Evolutionary conservation across 495 filamentous ascomycete genomes (phyloP).

Genomic region (Parathielavia appendiculata): DNA sequence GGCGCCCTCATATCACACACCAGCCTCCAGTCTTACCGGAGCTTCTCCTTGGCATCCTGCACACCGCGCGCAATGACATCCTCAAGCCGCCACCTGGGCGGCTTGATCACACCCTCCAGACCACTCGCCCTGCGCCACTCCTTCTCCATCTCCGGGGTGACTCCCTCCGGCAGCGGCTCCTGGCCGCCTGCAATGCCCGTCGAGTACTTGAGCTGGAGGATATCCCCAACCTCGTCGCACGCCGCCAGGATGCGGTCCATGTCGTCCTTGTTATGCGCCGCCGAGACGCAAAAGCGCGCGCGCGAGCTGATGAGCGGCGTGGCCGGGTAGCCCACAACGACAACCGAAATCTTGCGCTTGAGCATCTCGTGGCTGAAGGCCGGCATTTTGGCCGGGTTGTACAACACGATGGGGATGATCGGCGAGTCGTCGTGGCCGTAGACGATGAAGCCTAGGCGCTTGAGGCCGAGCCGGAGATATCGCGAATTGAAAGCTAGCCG

Average conservation of each 20-base stretch:
- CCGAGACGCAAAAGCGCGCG: slow-evolving; percentile 91
- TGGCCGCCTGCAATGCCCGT: slow-evolving; percentile 88
- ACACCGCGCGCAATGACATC: slow-evolving; percentile 76
- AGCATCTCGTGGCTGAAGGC: slow-evolving; percentile 99
- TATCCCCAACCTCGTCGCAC: slow-evolving; percentile 87
- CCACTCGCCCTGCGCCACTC: slow-evolving; percentile 59
- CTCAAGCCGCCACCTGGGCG: slow-evolving; percentile 76
- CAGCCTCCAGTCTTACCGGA: slow-evolving; percentile 45
- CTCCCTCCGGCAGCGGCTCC: slow-evolving; percentile 62
- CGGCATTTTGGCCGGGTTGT: slow-evolving; percentile 95
- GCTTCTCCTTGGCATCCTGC: slow-evolving; percentile 66
- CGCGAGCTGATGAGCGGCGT: slow-evolving; percentile 94
- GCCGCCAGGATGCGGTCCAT: slow-evolving; percentile 84
- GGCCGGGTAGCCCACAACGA: slow-evolving; percentile 94
- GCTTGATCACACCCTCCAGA: slow-evolving; percentile 46
- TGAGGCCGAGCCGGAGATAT: slow-evolving; percentile 92
- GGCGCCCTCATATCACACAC: too few relatives aligned
- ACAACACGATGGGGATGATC: slow-evolving; percentile 89
- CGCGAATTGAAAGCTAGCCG: slow-evolving; percentile 97
- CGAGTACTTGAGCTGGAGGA: slow-evolving; percentile 92
- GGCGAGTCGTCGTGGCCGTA: slow-evolving; percentile 97
- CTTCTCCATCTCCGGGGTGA: slow-evolving; percentile 64
- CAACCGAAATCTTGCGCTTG: slow-evolving; percentile 93
- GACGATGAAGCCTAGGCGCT: slow-evolving; percentile 93
- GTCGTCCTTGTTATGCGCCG: slow-evolving; percentile 96